Evolutionary conservation across 768 basidiomycete species (phyloP), one percentile per base, ranked within the genome.

Genomic region (Xanthoconium stramineum): DNA sequence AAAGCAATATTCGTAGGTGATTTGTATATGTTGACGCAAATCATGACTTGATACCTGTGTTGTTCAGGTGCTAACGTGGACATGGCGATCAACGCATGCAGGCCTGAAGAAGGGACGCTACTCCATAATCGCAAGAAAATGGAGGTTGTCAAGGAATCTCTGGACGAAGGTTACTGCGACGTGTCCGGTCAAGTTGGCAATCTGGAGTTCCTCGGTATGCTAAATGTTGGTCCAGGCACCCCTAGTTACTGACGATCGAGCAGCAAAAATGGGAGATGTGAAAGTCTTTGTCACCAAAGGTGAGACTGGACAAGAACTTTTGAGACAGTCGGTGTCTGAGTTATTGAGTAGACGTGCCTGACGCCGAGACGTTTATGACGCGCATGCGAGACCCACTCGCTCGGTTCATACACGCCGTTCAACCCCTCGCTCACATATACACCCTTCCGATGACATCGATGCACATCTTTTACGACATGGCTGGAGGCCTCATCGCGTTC

Each of bases 151-250:
- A 86, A 82, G 60, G 90, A 91, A 65, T 83, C 84, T 9, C 65
- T 88, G n/a, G 77, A 89, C 58, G 88, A 91, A 58, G 86, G 88
- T 3, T 94, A 93, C 64, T 93, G 91, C 60, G 91, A 94, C 69
- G 71, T 85, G 13, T 86, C 85, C 48, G 89, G 87, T 2, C 75
- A 79, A 43, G 76, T 76, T 17, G 82, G 80, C 9, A 81, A 90
- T 65, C 71, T 93, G 51, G 78, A 74, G 33, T 69, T 80, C 40
- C 75, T 85, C n/a, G 90, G 89, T 84, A 58, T 45, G 80, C 62
- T 40, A 35, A 14, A 12, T 15, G 44, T 29, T 29, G 20, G 11
- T 32, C 33, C n/a, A 36, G 9, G 44, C 24, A 28, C 17, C 38
- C 2, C 55, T 14, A 46, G 47, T 45, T 44, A 42, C 28, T 57